Conservation (phyloP, 169 alveolate genomes). For the Perkinsus marinus region DNA sequence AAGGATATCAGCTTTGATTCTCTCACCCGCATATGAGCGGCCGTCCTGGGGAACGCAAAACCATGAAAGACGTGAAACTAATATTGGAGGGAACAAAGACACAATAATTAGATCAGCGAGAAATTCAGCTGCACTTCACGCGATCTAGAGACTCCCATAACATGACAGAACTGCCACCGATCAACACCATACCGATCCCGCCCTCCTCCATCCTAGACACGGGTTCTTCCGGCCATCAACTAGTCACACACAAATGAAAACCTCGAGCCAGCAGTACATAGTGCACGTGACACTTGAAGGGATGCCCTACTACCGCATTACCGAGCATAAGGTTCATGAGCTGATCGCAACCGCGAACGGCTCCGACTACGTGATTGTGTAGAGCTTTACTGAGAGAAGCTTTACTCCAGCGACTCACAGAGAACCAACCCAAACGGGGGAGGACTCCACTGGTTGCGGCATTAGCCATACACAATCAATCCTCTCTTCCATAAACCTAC, state of each 20-base stretch:
- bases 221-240: background rate
- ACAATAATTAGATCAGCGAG: background rate
- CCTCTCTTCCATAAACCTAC: constrained; percentile 72
- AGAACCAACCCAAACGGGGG: too few species aligned
- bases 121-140: constrained; percentile 32
- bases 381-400: background rate
- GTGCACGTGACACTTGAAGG: too few species aligned
- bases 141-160: constrained; percentile 98
- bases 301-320: constrained; percentile 68
- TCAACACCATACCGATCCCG: constrained; percentile 89
- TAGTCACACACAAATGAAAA: background rate
- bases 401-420: background rate
- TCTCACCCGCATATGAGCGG: too few species aligned
- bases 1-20: too few species aligned
- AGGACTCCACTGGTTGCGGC: too few species aligned
- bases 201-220: constrained; percentile 47
- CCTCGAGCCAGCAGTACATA: background rate
- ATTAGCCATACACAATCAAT: too few species aligned
- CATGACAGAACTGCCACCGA: constrained; percentile 91
- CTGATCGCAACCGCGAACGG: constrained; percentile 91
- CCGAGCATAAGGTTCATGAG: constrained; percentile 96
- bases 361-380: constrained; percentile 85
- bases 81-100: background rate
- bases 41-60: too few species aligned
- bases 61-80: background rate